Base-by-base conservation (phyloP, 2,329 filamentous ascomycete species). In the Tricladium varicosporioides region DNA sequence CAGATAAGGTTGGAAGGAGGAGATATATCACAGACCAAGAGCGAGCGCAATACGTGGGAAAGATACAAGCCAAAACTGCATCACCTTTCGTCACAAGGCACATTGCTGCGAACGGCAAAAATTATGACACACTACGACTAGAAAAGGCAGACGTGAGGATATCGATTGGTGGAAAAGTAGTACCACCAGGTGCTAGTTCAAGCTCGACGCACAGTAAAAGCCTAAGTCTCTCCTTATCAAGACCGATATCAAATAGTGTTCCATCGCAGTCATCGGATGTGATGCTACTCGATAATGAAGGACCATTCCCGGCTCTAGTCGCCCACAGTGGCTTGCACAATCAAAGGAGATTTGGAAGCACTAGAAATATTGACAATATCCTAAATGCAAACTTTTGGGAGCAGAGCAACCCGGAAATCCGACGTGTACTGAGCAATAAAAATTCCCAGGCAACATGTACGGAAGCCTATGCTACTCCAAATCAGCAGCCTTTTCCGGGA, bases 201-300 rank as follows among this genome's bases (percentile, higher is more conserved):
- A 67, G 62, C 51, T 65, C 61, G 5, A 54, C 43, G 16, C 51
- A 42, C 22, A 66, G 48, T 33, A 62, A 49, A 42, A 49, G 15
- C 14, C 33, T 33, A 9, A 40, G 44, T 18, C 48, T 46, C 45
- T 56, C 50, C 18, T 48, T 54, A 8, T 57, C 18, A 13, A 48
- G n/a, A 31, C 19, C 27, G 15, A 3, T 49, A 13, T 49, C 40
- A 16, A 15, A 46, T 16, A 43, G 45, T 40, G 50, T 46, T 31
- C 59, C 47, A 16, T 54, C 51, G 2, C 18, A 49, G 18, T 64
- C 63, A n/a, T 68, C 67, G 11, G 67, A 70, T 53, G 48, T 68
- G 5, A 68, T 70, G 67, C 57, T 70, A 13, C 56, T 71, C 9
- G 68, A 68, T 19, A 56, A 62, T 42, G 58, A 65, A 36, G 55